These are phyloP conservation scores for Stenogyne calaminthoides DNA, from an alignment of 305 asterid genomes.

Conservation along the genomic window DNA sequence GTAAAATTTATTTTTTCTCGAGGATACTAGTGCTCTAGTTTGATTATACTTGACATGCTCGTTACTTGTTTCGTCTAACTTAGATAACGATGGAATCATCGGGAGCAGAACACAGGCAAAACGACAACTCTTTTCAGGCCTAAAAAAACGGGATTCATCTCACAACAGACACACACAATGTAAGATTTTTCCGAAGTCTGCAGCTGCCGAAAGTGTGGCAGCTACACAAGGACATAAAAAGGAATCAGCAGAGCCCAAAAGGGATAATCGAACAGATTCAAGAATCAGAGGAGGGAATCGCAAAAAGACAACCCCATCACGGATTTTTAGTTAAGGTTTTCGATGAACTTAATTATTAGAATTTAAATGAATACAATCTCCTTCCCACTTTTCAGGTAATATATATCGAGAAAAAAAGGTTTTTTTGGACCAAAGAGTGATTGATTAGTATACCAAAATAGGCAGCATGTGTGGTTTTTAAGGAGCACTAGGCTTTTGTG, in stretches of 20 bases:
- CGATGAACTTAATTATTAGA: neutral
- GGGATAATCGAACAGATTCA: constrained; percentile 33
- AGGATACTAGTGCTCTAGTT: neutral
- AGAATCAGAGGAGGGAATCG: constrained; percentile 25
- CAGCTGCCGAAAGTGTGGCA: constrained; percentile 36
- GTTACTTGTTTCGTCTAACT: neutral
- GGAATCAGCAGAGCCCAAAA: constrained; percentile 31
- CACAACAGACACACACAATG: constrained; percentile 52
- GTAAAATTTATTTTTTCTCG: neutral
- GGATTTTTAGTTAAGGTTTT: constrained; percentile 17
- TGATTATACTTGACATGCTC: neutral
- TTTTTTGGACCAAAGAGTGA: constrained; percentile 19
- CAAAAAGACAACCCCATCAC: constrained; percentile 26
- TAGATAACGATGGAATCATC: constrained; percentile 66
- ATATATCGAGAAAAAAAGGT: neutral
- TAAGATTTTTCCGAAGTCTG: constrained; percentile 48
- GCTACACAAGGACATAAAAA: constrained; percentile 31
- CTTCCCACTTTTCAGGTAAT: neutral
- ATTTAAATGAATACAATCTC: neutral
- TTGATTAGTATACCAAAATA: constrained; percentile 6
- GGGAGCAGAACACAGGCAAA: constrained; percentile 48
- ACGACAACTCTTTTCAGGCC: constrained; percentile 43
- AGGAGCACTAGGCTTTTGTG: neutral
- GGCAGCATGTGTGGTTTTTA: neutral
- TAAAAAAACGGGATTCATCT: constrained; percentile 36